Evolutionary conservation across 257 asterid genomes (phyloP), one percentile per base, ranked within the genome.

Genomic region (Plectranthus barbatus): DNA sequence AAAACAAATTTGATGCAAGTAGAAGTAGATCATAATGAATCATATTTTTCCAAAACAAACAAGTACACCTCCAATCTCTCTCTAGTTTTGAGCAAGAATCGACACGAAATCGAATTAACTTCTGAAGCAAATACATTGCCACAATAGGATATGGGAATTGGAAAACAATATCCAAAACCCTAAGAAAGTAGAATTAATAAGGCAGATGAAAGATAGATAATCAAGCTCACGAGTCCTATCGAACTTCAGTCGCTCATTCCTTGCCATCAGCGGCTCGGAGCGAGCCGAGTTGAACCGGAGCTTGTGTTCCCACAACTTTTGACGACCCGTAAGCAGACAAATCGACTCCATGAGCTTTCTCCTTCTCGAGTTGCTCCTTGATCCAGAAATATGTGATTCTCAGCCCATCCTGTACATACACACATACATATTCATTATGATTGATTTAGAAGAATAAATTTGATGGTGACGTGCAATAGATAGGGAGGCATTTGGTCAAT

Each of bases 311-410:
- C 62, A 87, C 95, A 6, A 87, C 92, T 58, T 87, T 84, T 4
- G 95, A 87, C 12, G 92, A 76, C 2, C 95, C 95, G 33, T 87
- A 84, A 47, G 29, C 37, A 7, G 95, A 73, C 55, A 73, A 31
- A 63, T 84, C 83, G 1, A 46, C 24, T 6, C 95, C 95, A 56
- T 72, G 68, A 42, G 81, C 64, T 73, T 78, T 88, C 91, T 91
- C 98, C 69, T 91, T 88, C 74, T 88, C 95, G 4, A 88, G 77
- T 60, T 91, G 98, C 51, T 86, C 95, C 67, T 91, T 91, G 64
- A 91, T 91, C 98, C 98, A 91, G 63, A 83, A 81, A 71, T 88
- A 91, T 0, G 98, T 91, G 74, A 91, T 75, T 74, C 96, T 86
- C 80, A 91, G 57, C 8, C 98, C 98, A 67, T 91, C 98, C 96